Conservation (phyloP, 371 early-diverging fungal genomes). For the Lichtheimia hyalospora region DNA sequence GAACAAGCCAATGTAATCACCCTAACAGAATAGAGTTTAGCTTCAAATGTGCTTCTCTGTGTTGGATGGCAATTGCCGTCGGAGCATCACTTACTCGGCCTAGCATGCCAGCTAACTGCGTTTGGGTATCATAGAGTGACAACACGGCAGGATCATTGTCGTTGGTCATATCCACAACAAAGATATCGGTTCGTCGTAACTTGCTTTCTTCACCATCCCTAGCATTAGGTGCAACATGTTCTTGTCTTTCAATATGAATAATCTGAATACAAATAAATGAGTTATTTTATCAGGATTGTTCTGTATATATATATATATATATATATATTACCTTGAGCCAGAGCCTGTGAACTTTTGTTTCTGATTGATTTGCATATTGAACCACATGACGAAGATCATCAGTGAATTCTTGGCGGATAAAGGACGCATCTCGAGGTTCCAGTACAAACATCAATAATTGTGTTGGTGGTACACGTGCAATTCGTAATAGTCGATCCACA, state of each 20-base stretch:
- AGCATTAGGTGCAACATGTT: slow-evolving; percentile 15
- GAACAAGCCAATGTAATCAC: slow-evolving; percentile 41
- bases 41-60: neutral
- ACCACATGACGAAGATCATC: slow-evolving; percentile 13
- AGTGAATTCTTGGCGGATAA: slow-evolving; percentile 26
- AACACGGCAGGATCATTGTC: slow-evolving; percentile 28
- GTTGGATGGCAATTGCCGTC: neutral
- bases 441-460: slow-evolving; percentile 32
- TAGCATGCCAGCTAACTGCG: slow-evolving; percentile 23
- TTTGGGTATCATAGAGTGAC: slow-evolving; percentile 35
- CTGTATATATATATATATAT: too few species aligned
- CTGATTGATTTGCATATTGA: neutral
- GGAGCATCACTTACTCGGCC: slow-evolving; percentile 15
- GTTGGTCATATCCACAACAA: slow-evolving; percentile 32
- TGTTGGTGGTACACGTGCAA: slow-evolving; percentile 34
- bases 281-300: too few species aligned
- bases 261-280: too few species aligned
- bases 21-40: slow-evolving; percentile 8
- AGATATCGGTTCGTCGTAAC: slow-evolving; percentile 24
- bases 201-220: slow-evolving; percentile 10
- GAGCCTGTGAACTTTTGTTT: slow-evolving; percentile 10
- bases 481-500: slow-evolving; percentile 10
- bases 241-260: slow-evolving; percentile 28
- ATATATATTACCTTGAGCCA: slow-evolving; percentile 39
- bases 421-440: slow-evolving; percentile 19